These are phyloP conservation scores for Aspergillus fijiensis DNA, from an alignment of 2,329 filamentous ascomycete genomes.

Conservation along the genomic window DNA sequence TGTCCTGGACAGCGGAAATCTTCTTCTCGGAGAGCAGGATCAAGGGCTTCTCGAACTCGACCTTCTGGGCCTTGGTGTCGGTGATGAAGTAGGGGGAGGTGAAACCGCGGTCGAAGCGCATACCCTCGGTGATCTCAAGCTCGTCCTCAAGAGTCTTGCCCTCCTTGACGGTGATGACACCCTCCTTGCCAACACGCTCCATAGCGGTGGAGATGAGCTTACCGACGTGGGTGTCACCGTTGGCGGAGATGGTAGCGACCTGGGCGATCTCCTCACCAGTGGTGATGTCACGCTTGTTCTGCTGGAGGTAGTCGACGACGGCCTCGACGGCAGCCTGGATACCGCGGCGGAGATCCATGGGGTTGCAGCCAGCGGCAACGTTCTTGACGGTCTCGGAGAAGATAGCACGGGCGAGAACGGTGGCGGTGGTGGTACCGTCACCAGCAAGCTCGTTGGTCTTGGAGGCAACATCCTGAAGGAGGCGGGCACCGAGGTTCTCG, in stretches of 20 bases:
- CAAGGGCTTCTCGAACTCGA: conserved; percentile 98
- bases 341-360: conserved; percentile 96
- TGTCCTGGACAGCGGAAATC: conserved; percentile 98
- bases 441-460: conserved; percentile 99
- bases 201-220: conserved; percentile 96
- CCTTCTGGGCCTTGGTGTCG: conserved; percentile 97
- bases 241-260: conserved; percentile 97
- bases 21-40: conserved; percentile 99
- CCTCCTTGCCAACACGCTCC: conserved; percentile 99
- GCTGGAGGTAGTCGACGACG: conserved; percentile 89
- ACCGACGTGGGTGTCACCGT: conserved; percentile 93
- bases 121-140: conserved; percentile 98
- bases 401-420: conserved; percentile 93
- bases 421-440: conserved; percentile 97
- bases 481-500: conserved; percentile 95
- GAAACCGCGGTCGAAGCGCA: conserved; percentile 99
- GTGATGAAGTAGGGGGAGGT: conserved; percentile 99
- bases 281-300: conserved; percentile 97
- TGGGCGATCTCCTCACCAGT: conserved; percentile 96
- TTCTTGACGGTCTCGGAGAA: conserved; percentile 99
- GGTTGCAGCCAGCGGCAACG: conserved; percentile 98
- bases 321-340: conserved; percentile 95
- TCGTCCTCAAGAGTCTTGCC: conserved; percentile 98
- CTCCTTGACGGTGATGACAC: conserved; percentile 99
- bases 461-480: conserved; percentile 95